Percentiles rank a stretch among this genome's conserved stretches.
phyloP scores from a whole-genome alignment of 768 basidiomycete species.

The Lanmaoa rubissima region DNA sequence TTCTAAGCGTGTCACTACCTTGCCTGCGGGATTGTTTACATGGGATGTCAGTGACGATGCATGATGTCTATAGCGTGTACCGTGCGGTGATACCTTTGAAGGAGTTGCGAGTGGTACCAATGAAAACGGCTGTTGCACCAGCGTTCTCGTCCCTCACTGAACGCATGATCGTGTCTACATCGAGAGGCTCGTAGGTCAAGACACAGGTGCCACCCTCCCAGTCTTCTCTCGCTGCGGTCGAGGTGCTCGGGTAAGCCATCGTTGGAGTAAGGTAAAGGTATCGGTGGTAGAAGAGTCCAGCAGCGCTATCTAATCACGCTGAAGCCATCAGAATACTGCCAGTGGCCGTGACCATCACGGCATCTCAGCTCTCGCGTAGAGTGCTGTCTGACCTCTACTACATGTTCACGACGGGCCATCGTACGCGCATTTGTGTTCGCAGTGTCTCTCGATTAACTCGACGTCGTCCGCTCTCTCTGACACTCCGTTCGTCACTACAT shows the following conservation, averaged over 20 bases:
- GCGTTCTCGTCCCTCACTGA: conserved; percentile 63
- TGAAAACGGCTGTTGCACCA: conserved; percentile 74
- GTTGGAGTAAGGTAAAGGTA: background rate
- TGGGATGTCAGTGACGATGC: conserved; percentile 2
- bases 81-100: conserved; percentile 60
- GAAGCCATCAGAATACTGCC: background rate
- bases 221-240: conserved; percentile 25
- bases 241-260: conserved; percentile 29
- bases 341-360: background rate
- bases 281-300: background rate
- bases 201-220: conserved; percentile 36
- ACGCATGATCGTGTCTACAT: conserved; percentile 54
- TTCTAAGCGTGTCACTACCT: conserved; percentile 67
- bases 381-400: background rate
- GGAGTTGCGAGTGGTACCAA: conserved; percentile 83
- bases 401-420: conserved; percentile 17
- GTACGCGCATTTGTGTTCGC: background rate
- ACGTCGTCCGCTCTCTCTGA: conserved; percentile 2
- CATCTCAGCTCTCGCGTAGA: background rate
- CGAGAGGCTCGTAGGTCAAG: conserved; percentile 58
- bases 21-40: conserved; percentile 44
- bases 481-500: background rate
- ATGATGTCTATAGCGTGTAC: background rate
- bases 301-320: background rate
- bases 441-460: conserved; percentile 4